Conservation (phyloP, 345 rosid genomes). For the Carallia pectinifolia region DNA sequence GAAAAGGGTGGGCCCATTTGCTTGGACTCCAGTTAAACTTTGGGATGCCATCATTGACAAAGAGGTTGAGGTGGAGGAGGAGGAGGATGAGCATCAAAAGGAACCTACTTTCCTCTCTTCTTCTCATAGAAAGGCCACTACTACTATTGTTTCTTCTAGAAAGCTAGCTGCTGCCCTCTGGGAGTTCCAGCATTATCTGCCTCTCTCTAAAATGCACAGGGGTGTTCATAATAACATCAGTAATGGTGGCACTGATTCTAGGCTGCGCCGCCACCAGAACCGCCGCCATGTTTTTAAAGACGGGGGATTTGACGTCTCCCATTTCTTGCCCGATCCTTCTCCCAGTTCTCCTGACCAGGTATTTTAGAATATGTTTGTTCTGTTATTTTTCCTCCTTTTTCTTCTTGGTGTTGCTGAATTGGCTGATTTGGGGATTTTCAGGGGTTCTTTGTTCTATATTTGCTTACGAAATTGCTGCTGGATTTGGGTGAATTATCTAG, state of each 20-base stretch:
- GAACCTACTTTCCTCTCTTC: slow-evolving; percentile 12
- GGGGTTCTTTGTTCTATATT: neutral
- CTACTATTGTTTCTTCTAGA: slow-evolving; percentile 51
- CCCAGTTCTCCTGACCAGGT: slow-evolving; percentile 82
- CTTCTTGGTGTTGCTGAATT: neutral
- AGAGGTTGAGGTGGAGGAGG: neutral
- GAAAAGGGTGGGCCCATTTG: slow-evolving; percentile 48
- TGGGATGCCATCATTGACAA: slow-evolving; percentile 38
- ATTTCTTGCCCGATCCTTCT: slow-evolving; percentile 61
- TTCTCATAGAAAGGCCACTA: neutral
- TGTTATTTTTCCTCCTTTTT: neutral
- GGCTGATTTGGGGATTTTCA: neutral
- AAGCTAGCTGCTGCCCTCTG: slow-evolving; percentile 83
- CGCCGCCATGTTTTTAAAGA: slow-evolving; percentile 47
- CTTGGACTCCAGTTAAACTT: slow-evolving; percentile 53
- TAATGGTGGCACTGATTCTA: slow-evolving; percentile 31
- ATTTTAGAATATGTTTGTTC: neutral
- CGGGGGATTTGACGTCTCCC: slow-evolving; percentile 63
- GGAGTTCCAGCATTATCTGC: slow-evolving; percentile 65
- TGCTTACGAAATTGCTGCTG: neutral
- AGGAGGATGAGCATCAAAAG: slow-evolving; percentile 4
- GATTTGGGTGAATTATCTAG: slow-evolving; percentile 1
- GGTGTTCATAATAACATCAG: slow-evolving; percentile 22
- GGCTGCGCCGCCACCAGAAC: slow-evolving; percentile 45
- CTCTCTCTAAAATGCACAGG: slow-evolving; percentile 59